Evolutionary conservation across 169 alveolate genomes (phyloP).

Genomic region (Plasmodium blacklocki): DNA sequence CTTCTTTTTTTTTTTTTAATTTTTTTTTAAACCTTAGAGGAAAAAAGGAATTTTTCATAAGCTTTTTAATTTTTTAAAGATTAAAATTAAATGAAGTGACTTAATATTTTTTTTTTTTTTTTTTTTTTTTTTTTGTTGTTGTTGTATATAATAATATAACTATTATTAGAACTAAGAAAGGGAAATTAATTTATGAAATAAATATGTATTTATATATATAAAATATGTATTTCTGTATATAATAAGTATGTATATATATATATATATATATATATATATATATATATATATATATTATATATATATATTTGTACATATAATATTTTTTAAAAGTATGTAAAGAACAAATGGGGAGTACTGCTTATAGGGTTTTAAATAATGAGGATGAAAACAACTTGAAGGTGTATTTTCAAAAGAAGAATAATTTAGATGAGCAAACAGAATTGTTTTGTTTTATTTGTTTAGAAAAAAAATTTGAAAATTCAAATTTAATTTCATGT

Average conservation of each 20-base stretch:
- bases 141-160: neutral
- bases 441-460: constrained; percentile 72
- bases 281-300: constrained; percentile 1
- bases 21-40: no score
- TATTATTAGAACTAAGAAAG: neutral
- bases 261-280: constrained; percentile 9
- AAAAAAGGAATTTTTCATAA: no score
- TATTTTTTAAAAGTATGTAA: no score
- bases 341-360: constrained; percentile 26
- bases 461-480: constrained; percentile 51
- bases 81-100: no score
- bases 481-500: constrained; percentile 35
- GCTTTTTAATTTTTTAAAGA: no score
- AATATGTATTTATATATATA: constrained; percentile 4
- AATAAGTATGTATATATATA: neutral
- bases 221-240: no score
- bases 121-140: neutral
- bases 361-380: constrained; percentile 9
- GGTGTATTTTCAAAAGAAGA: constrained; percentile 13
- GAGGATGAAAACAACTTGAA: neutral
- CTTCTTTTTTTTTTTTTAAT: no score
- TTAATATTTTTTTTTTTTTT: no score
- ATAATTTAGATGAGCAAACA: constrained; percentile 38
- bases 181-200: neutral
- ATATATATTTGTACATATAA: constrained; percentile 9